phyloP scores from a whole-genome alignment of 176 grass and related monocot species.

The Cenchrus purpureus region DNA sequence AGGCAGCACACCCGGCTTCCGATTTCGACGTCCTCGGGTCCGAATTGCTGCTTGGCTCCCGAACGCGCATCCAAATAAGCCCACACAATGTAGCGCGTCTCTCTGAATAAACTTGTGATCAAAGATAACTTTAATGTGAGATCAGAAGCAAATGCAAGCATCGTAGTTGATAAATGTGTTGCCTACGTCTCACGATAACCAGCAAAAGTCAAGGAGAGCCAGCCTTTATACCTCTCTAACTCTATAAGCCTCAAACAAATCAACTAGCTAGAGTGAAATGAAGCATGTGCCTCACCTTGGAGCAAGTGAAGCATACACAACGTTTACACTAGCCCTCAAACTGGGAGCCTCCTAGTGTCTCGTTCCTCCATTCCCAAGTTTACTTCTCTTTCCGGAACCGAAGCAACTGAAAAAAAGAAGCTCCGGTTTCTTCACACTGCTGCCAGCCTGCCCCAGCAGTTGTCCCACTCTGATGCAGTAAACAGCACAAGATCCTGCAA shows the following conservation, averaged over 20 bases:
- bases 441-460: constrained; percentile 27
- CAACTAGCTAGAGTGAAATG: constrained; percentile 19
- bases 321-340: constrained; percentile 1
- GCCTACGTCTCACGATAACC: constrained; percentile 18
- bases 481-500: constrained; percentile 43
- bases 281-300: constrained; percentile 47
- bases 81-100: neutral
- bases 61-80: too few species aligned
- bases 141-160: constrained; percentile 42
- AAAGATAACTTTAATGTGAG: constrained; percentile 28
- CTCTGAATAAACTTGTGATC: constrained; percentile 9
- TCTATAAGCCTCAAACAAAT: constrained; percentile 26
- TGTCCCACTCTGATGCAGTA: constrained; percentile 16
- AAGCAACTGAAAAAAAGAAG: constrained; percentile 56
- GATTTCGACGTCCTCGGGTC: too few species aligned
- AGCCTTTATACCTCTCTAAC: constrained; percentile 7
- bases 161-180: constrained; percentile 1
- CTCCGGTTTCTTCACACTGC: constrained; percentile 46
- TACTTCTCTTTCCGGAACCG: constrained; percentile 49
- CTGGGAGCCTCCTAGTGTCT: neutral
- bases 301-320: constrained; percentile 27
- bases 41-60: too few species aligned
- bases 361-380: constrained; percentile 43
- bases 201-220: constrained; percentile 33
- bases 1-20: too few species aligned